Base-by-base conservation (phyloP, 169 alveolate species). In the Blepharisma undulans region DNA sequence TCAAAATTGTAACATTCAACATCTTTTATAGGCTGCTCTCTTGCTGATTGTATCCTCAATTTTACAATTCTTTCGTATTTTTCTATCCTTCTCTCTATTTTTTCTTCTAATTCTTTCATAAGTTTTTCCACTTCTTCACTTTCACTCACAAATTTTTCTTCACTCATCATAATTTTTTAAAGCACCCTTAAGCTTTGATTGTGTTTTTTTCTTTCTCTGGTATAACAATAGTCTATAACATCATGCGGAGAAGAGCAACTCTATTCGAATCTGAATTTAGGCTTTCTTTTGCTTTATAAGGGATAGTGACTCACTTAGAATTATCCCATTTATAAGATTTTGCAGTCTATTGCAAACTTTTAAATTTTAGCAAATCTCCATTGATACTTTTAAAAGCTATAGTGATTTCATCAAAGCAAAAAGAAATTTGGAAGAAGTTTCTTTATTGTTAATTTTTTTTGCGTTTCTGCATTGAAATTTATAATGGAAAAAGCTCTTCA, bases 1-100 rank as follows among this genome's bases (percentile, higher is more conserved):
- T 86, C 16, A 71, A n/a, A 25, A 32, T 86, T 85, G n/a, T 86
- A 86, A 60, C 22, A 30, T 59, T 85, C 91, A 2, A 27, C 80
- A 25, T 14, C 80, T 6, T 74, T 74, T 29, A 14, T 18, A 29
- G 36, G 16, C 8, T 74, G 80, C 48, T 29, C 33, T 29, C 33
- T 74, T 22, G 80, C 80, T 22, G 30, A 25, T 7, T 74, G 36
- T 2, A 74, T 29, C 10, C 80, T 22, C 48, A 25, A 14, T 74
- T 74, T 74, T 74, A 74, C 33, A 5, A 25, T 74, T 22, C 18
- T 29, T 6, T 18, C 80, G 16, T 74, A 74, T 29, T 74, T 74
- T 29, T 29, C 33, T 22, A 74, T 29, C 80, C 80, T 22, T 22
- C 48, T 74, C 7, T 74, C 80, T 1, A 74, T 74, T 74, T 74